These are phyloP conservation scores for Calocera viscosa DNA, from an alignment of 768 basidiomycete species.

Conservation along the genomic window DNA sequence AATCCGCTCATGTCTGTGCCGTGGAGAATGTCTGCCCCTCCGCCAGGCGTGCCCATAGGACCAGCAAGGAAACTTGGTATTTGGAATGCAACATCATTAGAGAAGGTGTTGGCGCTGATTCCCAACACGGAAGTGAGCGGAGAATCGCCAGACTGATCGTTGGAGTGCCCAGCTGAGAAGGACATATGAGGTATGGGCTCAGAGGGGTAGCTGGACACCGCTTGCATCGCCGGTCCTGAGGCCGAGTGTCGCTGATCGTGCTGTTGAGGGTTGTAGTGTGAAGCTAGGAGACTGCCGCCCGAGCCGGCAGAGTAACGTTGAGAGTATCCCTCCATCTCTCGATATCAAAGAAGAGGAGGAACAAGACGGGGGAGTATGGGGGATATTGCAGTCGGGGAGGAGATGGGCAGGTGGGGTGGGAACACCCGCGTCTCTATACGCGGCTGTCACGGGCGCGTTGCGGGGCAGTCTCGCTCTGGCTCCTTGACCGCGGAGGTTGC, in stretches of 20 bases:
- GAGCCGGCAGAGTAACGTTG: background rate
- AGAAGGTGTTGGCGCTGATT: slow-evolving; percentile 9
- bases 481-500: no score
- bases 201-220: background rate
- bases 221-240: background rate
- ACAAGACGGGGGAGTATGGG: background rate
- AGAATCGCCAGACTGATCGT: background rate
- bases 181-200: background rate
- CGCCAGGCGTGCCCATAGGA: slow-evolving; percentile 5
- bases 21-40: background rate
- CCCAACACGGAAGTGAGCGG: background rate
- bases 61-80: slow-evolving; percentile 11
- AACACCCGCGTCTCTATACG: no score
- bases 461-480: no score
- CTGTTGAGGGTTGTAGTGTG: background rate
- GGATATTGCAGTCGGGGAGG: background rate
- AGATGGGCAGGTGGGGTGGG: no score
- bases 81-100: slow-evolving; percentile 9
- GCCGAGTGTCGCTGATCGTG: background rate
- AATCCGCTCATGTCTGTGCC: slow-evolving; percentile 3
- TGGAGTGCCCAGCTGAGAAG: background rate
- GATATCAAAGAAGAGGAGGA: background rate
- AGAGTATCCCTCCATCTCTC: background rate
- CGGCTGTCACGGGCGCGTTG: no score
- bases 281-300: background rate